Base-by-base conservation (phyloP, 1,139 yeast species). In the Sugiyamaella paludigena region DNA sequence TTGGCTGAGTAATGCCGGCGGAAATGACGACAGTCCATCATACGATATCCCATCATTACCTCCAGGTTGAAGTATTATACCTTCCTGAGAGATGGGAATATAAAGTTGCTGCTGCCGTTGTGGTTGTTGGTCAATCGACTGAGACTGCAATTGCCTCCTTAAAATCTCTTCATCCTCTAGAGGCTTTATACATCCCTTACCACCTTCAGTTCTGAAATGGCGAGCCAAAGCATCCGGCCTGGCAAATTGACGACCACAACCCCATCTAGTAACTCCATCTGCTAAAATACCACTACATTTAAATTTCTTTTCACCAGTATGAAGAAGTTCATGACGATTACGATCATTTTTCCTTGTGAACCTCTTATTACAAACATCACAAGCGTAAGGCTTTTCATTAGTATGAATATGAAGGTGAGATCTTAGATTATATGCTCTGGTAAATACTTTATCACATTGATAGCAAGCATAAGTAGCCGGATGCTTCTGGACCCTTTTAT, bases 341-440 rank as follows among this genome's bases (percentile, higher is more conserved):
- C 95, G 73, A 68, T 92, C 98, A 63, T 92, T 98, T 63, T 89
- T 96, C 51, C 98, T 73, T 0, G 98, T 97, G 76, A 92, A 92
- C 2, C 96, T 92, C 67, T 89, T 88, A 7, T 94, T 94, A 69
- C 98, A 92, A 6, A 84, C 79, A 12, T 80, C 76, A 70, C 98
- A 92, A 26, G 81, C 77, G 64, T 82, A 92, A 4, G 98, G 98
- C 52, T 95, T 74, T 64, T 92, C 98, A 64, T 89, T 91, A 0
- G 97, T 91, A 66, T 92, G 98, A 0, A 98, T 91, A 51, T 96
- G 73, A 61, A 87, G 72, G 70, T 92, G 98, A 0, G 96, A 87
- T 59, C 92, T 87, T 60, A 92, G 73, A 64, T 92, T 92, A 67
- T 92, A 92, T 0, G 96, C 96, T 51, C 98, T 72, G 1, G 98